Evolutionary conservation across 331 rosid species (phyloP).

Genomic region (Rosa hybrid): DNA sequence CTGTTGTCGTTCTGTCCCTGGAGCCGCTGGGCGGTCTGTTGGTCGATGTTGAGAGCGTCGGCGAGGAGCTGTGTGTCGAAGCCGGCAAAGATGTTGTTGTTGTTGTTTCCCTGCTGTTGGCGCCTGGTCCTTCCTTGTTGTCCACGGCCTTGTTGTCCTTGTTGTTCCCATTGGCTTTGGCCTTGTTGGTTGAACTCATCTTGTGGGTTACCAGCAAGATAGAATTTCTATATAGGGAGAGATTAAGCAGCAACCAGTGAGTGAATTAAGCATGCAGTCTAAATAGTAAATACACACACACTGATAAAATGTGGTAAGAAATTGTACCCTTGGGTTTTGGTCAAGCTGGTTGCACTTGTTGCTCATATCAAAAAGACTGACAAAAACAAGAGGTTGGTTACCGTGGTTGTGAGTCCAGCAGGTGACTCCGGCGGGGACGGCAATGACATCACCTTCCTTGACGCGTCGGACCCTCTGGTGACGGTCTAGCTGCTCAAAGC

Average conservation of each 20-base stretch:
- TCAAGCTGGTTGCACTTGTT: conserved; percentile 47
- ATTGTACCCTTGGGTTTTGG: conserved; percentile 31
- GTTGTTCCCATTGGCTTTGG: background rate
- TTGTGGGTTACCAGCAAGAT: conserved; percentile 39
- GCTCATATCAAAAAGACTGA: conserved; percentile 32
- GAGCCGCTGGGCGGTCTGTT: conserved; percentile 25
- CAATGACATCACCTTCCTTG: conserved; percentile 39
- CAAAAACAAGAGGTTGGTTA: conserved; percentile 20
- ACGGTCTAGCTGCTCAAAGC: conserved; percentile 25
- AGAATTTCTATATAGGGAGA: conserved; percentile 18
- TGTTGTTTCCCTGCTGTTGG: background rate
- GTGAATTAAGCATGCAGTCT: background rate
- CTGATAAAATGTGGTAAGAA: background rate
- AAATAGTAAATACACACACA: background rate
- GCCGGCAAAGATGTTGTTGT: conserved; percentile 34
- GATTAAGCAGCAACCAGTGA: background rate
- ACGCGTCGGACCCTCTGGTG: conserved; percentile 38
- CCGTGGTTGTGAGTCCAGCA: conserved; percentile 48
- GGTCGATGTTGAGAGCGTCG: conserved; percentile 37
- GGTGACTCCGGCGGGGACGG: conserved; percentile 38
- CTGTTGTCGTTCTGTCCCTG: conserved; percentile 28
- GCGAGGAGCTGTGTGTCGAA: conserved; percentile 31
- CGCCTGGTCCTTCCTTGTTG: background rate
- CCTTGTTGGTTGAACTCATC: conserved; percentile 14
- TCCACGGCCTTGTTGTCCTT: background rate